A percentile compares a stretch with the other conserved stretches of the same genome.
phyloP scores from a whole-genome alignment of 129 eudicot genomes.

The Artemisia annua region DNA sequence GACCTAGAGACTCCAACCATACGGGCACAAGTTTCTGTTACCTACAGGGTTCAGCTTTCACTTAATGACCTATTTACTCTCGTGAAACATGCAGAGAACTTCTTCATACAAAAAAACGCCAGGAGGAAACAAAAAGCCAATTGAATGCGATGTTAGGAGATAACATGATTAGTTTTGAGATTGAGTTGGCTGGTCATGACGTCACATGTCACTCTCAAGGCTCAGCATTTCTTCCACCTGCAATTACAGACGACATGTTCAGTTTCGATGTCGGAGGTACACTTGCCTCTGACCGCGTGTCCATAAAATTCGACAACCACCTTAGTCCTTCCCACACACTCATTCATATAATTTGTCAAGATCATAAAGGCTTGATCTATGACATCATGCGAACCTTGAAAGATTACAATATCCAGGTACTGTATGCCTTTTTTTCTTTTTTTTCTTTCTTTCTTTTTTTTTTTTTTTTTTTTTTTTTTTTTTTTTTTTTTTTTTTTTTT shows the following conservation, averaged over 20 bases:
- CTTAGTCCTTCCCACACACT: slow-evolving; percentile 56
- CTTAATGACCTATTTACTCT: slow-evolving; percentile 10
- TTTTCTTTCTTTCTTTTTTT: no score
- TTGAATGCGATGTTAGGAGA: slow-evolving; percentile 39
- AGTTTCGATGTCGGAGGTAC: slow-evolving; percentile 28
- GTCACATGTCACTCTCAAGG: slow-evolving; percentile 38
- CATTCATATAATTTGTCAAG: slow-evolving; percentile 44
- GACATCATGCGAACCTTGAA: slow-evolving; percentile 54
- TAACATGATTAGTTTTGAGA: slow-evolving; percentile 47
- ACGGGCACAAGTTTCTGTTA: neutral
- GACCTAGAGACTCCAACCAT: slow-evolving; percentile 25
- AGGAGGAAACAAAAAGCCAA: slow-evolving; percentile 42
- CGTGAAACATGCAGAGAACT: slow-evolving; percentile 35
- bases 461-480: no score
- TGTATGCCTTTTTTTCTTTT: neutral
- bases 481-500: no score
- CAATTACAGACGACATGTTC: slow-evolving; percentile 36
- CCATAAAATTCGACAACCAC: slow-evolving; percentile 38
- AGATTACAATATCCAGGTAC: slow-evolving; percentile 54
- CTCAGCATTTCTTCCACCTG: slow-evolving; percentile 46
- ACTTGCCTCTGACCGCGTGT: slow-evolving; percentile 25
- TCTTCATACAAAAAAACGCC: slow-evolving; percentile 49
- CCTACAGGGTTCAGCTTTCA: neutral
- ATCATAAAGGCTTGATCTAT: slow-evolving; percentile 52
- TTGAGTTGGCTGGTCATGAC: slow-evolving; percentile 42